A percentile compares a stretch with the other conserved stretches of the same genome.
phyloP scores from a whole-genome alignment of 148 eudicot genomes.

The Simmondsia chinensis region DNA sequence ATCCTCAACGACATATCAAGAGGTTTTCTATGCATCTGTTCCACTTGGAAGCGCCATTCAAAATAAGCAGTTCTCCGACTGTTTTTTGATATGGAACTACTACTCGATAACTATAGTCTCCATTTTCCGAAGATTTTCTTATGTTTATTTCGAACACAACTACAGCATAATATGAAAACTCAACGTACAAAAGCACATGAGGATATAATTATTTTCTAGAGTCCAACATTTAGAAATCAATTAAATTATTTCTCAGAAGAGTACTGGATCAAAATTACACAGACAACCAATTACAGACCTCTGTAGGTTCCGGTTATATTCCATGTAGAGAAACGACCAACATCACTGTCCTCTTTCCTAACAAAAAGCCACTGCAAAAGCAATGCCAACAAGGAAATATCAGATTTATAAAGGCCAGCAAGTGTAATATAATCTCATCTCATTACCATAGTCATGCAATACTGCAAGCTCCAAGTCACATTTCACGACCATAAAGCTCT shows the following conservation, averaged over 20 bases:
- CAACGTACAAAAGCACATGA: neutral
- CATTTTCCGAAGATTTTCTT: no score
- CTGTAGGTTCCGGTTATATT: slow-evolving; percentile 92
- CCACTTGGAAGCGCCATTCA: no score
- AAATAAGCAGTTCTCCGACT: no score
- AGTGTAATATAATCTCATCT: neutral
- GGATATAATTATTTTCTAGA: neutral
- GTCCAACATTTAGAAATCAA: slow-evolving; percentile 1
- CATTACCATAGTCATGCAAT: neutral
- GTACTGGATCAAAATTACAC: neutral
- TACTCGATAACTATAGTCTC: no score
- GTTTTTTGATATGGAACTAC: no score
- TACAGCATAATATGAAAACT: slow-evolving; percentile 2
- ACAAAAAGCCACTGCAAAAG: slow-evolving; percentile 82
- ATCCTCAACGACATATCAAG: no score
- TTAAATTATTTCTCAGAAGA: neutral
- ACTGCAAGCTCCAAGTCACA: neutral
- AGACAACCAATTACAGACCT: slow-evolving; percentile 49
- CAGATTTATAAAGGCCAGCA: neutral
- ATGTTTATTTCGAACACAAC: no score
- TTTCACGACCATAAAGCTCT: neutral
- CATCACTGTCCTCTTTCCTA: slow-evolving; percentile 65
- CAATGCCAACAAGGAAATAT: slow-evolving; percentile 10
- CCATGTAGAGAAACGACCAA: slow-evolving; percentile 77
- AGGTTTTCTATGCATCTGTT: no score